Conservation (phyloP, 257 asterid species). For the Echium plantagineum region DNA sequence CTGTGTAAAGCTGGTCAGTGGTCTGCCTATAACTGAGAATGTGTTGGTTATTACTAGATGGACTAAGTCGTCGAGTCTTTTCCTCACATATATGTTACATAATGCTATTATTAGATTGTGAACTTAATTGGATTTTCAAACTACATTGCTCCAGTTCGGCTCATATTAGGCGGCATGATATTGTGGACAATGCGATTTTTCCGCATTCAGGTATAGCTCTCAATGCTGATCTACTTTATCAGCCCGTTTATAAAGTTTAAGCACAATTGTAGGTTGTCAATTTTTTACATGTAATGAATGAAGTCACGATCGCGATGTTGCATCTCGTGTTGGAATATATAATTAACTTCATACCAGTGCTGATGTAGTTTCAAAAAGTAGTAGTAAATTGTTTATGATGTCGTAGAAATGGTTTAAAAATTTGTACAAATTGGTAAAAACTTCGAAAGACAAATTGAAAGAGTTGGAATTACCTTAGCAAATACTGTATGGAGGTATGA, state of each 20-base stretch:
- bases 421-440: too few species aligned
- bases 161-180: constrained; percentile 63
- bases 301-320: too few species aligned
- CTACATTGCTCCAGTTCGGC: constrained; percentile 53
- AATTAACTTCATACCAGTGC: too few species aligned
- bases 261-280: too few species aligned
- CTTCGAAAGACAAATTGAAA: too few species aligned
- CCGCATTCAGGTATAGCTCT: constrained; percentile 52
- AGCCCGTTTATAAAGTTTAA: not conserved
- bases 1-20: not conserved
- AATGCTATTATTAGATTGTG: constrained; percentile 3
- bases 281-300: too few species aligned
- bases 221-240: not conserved
- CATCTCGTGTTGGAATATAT: too few species aligned
- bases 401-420: too few species aligned
- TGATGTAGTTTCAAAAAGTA: too few species aligned
- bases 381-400: too few species aligned
- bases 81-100: not conserved
- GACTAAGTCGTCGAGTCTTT: not conserved
- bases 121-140: constrained; percentile 3
- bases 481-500: too few species aligned
- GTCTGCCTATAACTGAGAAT: not conserved
- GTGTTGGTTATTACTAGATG: not conserved
- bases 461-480: too few species aligned
- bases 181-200: constrained; percentile 63